Evolutionary conservation across 768 basidiomycete genomes (phyloP).

Genomic region (Lactarius sanguifluus): DNA sequence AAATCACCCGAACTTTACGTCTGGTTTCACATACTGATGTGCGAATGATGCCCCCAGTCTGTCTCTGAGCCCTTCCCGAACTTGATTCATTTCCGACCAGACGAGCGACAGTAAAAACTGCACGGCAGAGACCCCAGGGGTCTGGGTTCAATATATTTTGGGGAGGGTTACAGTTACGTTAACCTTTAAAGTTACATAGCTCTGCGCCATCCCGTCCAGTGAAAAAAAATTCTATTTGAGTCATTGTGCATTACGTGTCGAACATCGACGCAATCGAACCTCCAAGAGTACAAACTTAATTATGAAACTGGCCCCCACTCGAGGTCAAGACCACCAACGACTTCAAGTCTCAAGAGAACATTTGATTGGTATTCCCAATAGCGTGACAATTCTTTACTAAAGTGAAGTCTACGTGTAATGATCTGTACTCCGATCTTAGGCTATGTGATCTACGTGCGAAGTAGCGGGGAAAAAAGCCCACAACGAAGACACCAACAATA

Average conservation of each 20-base stretch:
- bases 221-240: not conserved
- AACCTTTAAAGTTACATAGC: not conserved
- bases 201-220: not conserved
- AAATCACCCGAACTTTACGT: not conserved
- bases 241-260: not conserved
- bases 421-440: not conserved
- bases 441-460: not conserved
- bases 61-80: constrained; percentile 54
- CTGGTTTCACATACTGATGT: not conserved
- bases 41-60: constrained; percentile 39
- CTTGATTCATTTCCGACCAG: constrained; percentile 48
- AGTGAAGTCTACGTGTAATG: not conserved
- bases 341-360: not conserved
- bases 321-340: no score
- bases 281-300: not conserved
- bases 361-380: not conserved
- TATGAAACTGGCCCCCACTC: no score
- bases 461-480: not conserved
- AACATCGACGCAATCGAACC: not conserved
- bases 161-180: not conserved
- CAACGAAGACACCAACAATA: not conserved
- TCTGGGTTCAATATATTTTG: not conserved
- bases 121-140: not conserved
- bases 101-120: not conserved
- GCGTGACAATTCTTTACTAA: not conserved